phyloP scores from a whole-genome alignment of 352 stramenopile species.

The Phytophthora boehmeriae region DNA sequence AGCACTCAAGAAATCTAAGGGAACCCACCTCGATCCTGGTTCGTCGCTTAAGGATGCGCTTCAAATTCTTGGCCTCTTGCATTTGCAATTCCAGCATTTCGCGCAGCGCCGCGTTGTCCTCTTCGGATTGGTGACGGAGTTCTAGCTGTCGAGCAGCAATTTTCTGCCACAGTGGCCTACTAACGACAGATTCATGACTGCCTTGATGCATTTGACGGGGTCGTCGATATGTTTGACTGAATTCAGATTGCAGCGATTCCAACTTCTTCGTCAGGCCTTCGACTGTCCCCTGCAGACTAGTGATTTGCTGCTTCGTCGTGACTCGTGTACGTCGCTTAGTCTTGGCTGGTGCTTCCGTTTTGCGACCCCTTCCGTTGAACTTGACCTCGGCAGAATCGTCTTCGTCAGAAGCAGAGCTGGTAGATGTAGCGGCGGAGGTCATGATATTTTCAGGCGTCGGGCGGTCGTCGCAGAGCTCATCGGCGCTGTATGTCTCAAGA shows the following conservation, averaged over 20 bases:
- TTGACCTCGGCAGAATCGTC: not conserved
- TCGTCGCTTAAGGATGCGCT: constrained; percentile 11
- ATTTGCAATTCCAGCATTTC: constrained; percentile 34
- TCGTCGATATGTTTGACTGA: not conserved
- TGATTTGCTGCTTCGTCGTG: constrained; percentile 17
- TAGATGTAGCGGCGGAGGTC: not conserved
- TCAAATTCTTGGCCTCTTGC: constrained; percentile 28
- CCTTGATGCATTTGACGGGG: too few relatives aligned
- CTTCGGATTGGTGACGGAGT: constrained; percentile 18
- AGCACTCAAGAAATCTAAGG: not conserved
- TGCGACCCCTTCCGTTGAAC: not conserved
- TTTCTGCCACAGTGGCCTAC: constrained; percentile 23
- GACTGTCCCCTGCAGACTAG: constrained; percentile 7
- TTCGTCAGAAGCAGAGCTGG: constrained; percentile 5
- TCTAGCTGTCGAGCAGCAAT: constrained; percentile 31
- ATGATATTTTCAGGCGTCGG: not conserved
- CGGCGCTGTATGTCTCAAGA: not conserved
- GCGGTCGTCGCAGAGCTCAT: not conserved
- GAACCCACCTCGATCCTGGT: constrained; percentile 4
- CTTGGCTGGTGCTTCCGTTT: not conserved
- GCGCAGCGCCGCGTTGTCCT: constrained; percentile 29
- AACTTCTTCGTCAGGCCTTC: constrained; percentile 7
- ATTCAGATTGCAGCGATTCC: constrained; percentile 5
- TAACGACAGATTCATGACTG: too few relatives aligned
- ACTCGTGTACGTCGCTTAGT: constrained; percentile 5